A percentile compares a stretch with the other conserved stretches of the same genome.
phyloP scores from a whole-genome alignment of 1,139 yeast genomes.

The Dujonia santamariae region DNA sequence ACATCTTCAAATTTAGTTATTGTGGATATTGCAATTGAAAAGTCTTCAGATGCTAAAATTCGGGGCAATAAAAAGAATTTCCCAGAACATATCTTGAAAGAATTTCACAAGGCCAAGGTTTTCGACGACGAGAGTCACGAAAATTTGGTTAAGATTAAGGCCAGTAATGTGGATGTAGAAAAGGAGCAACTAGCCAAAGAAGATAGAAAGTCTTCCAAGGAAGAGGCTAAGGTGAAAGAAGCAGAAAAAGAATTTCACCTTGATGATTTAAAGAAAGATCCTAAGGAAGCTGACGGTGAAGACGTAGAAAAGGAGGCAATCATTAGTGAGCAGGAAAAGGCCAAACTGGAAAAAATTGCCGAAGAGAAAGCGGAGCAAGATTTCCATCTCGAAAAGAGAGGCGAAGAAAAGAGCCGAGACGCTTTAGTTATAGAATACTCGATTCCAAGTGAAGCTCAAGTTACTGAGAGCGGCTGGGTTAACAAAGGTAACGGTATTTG shows the following conservation, averaged over 20 bases:
- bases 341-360: constrained; percentile 3
- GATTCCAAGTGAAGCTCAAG: constrained; percentile 31
- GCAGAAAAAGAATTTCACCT: constrained; percentile 9
- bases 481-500: constrained; percentile 31
- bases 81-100: constrained; percentile 29
- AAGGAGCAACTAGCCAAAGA: constrained; percentile 12
- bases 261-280: constrained; percentile 7
- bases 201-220: constrained; percentile 15
- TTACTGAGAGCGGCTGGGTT: constrained; percentile 34
- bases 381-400: constrained; percentile 3
- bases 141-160: constrained; percentile 13
- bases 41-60: constrained; percentile 26
- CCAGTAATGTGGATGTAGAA: constrained; percentile 12
- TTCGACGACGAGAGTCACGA: constrained; percentile 30
- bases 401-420: constrained; percentile 15
- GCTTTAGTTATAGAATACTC: constrained; percentile 20
- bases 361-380: constrained; percentile 6
- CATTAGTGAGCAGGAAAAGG: constrained; percentile 1
- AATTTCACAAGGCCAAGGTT: constrained; percentile 22
- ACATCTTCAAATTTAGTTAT: too few relatives aligned
- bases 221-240: constrained; percentile 5
- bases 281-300: constrained; percentile 7
- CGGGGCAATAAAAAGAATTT: constrained; percentile 30
- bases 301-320: constrained; percentile 6
- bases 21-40: constrained; percentile 37